A percentile compares a stretch with the other conserved stretches of the same genome.
Conservation (phyloP, 2,329 filamentous ascomycete genomes). For the Pseudogymnoascus verrucosus region DNA sequence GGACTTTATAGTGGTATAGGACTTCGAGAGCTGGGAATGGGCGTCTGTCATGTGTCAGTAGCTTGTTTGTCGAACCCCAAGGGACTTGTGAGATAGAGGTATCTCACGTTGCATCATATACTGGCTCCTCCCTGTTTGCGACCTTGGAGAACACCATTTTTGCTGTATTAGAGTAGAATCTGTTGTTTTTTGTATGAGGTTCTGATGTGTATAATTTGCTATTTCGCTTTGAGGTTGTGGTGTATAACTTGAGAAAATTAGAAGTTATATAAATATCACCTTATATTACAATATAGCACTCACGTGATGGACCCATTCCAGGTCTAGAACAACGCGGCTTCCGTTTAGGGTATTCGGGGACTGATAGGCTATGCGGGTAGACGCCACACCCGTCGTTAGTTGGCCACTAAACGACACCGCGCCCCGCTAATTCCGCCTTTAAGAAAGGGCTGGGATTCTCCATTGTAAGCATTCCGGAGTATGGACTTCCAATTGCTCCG, state of each 20-base stretch:
- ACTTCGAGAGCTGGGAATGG: conserved; percentile 26
- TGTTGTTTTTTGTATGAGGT: background rate
- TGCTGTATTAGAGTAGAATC: background rate
- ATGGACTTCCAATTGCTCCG: background rate
- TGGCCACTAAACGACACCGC: background rate
- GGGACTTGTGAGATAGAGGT: background rate
- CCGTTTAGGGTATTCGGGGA: background rate
- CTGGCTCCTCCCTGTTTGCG: conserved; percentile 8
- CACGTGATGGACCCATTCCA: background rate
- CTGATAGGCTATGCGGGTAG: background rate
- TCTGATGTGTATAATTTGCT: background rate
- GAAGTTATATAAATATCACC: background rate
- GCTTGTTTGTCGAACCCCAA: background rate
- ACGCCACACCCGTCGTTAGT: background rate
- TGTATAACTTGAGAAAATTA: background rate
- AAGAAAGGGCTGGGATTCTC: background rate
- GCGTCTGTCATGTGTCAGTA: conserved; percentile 16
- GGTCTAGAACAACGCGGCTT: background rate
- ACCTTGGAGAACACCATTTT: conserved; percentile 6
- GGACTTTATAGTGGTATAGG: conserved; percentile 29
- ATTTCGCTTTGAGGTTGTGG: background rate
- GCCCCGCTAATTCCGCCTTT: background rate
- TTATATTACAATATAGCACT: background rate
- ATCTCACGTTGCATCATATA: conserved; percentile 7
- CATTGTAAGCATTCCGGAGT: background rate